Percentiles rank a stretch among this genome's conserved stretches.
phyloP scores from a whole-genome alignment of 2,329 filamentous ascomycete species.

The Helotiales sp. region DNA sequence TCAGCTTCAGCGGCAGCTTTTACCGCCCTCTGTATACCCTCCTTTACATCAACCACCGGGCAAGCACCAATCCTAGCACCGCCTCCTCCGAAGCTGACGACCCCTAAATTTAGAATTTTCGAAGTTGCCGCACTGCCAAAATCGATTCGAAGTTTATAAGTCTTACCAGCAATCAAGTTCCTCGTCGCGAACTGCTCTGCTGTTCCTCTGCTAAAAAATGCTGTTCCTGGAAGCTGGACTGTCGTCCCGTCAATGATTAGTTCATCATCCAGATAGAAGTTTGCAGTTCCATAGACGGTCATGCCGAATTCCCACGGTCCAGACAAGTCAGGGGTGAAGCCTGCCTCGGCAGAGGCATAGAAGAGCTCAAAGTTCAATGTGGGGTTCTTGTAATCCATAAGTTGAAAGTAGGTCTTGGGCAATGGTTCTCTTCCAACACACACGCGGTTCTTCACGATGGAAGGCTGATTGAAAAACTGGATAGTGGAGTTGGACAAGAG shows the following conservation, averaged over 20 bases:
- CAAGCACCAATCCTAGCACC: conserved; percentile 67
- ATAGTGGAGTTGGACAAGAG: conserved; percentile 60
- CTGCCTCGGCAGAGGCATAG: conserved; percentile 44
- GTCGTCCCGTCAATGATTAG: conserved; percentile 44
- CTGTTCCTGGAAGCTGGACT: conserved; percentile 44
- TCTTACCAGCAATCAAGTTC: conserved; percentile 39
- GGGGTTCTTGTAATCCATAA: conserved; percentile 57
- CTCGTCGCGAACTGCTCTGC: conserved; percentile 41
- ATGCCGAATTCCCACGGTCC: conserved; percentile 45
- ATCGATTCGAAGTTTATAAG: conserved; percentile 42
- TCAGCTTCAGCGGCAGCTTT: conserved; percentile 70
- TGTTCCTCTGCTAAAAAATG: conserved; percentile 47
- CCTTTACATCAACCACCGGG: conserved; percentile 59
- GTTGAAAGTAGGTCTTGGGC: conserved; percentile 49
- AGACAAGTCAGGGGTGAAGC: conserved; percentile 33
- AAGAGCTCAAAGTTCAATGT: conserved; percentile 39
- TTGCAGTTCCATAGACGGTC: conserved; percentile 45
- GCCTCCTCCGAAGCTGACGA: conserved; percentile 60
- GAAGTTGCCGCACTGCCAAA: conserved; percentile 64
- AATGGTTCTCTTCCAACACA: conserved; percentile 56
- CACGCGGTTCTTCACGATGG: conserved; percentile 51
- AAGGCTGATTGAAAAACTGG: conserved; percentile 65
- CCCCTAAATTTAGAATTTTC: conserved; percentile 53
- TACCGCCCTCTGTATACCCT: conserved; percentile 69
- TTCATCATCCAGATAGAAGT: conserved; percentile 44